Evolutionary conservation across 1,284 basidiomycete genomes (phyloP), one percentile per base, ranked within the genome.

Genomic region (Pterula multifida): DNA sequence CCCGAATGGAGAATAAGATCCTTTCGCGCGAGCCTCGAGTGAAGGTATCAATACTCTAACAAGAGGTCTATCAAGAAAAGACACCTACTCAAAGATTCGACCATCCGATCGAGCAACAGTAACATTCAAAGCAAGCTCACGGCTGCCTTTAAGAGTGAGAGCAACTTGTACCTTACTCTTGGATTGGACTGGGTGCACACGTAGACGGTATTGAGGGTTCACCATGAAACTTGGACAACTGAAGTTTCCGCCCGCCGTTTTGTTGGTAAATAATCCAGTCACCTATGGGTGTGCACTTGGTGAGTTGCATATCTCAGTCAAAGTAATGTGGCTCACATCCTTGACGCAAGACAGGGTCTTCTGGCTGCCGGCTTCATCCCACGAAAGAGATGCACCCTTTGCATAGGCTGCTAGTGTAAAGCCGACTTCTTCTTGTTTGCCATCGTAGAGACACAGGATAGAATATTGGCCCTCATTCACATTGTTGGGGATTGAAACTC

Each of bases 201-300:
- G 70, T 2, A 97, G 66, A 47, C 73, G 71, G 63, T 88, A 97
- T 61, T 97, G 92, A 0, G 94, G 94, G 60, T 98, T 98, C 52
- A 78, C 66, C 78, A 94, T 85, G 65, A 90, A 96, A 0, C 85
- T 83, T 0, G 89, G 76, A 56, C 81, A 73, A 0, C 77, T 78
- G 46, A 81, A 76, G 59, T 93, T 93, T 0, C 94, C 94, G 0
- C 94, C 94, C 0, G 89, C 78, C 9, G 79, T 87, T 54, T 81
- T 82, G 39, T 67, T 74, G 0, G 81, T 84, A 58, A 95, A 75
- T 0, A 67, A 60, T 2, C 81, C 84, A 0, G 75, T 66, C 6
- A 85, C 58, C 87, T 89, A 47, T 19, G 52, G 35, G 25, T 52
- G 32, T 25, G n/a, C n/a, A n/a, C n/a, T n/a, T n/a, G n/a, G n/a